A percentile compares a stretch with the other conserved stretches of the same genome.
Conservation (phyloP, 805 yeast genomes). For the Ogataea kodamae region DNA sequence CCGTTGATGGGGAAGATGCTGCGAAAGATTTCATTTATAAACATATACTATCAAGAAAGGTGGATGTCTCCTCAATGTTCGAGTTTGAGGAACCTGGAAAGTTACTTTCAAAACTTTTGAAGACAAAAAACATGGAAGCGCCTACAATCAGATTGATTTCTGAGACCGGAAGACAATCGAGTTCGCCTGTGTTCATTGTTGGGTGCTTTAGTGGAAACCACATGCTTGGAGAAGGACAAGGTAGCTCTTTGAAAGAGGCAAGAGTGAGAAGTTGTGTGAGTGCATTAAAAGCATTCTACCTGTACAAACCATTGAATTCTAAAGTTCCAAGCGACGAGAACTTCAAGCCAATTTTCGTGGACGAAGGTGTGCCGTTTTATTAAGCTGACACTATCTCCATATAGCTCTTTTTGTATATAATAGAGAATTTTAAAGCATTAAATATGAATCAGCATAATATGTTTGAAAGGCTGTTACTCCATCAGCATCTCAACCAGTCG, state of each 20-base stretch:
- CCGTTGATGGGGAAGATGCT: slow-evolving; percentile 61
- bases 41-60: slow-evolving; percentile 78
- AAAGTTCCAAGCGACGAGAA: slow-evolving; percentile 58
- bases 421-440: too few species aligned
- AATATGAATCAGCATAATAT: too few species aligned
- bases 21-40: slow-evolving; percentile 67
- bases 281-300: slow-evolving; percentile 87
- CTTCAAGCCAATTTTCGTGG: slow-evolving; percentile 36
- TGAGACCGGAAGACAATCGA: slow-evolving; percentile 87
- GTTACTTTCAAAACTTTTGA: slow-evolving; percentile 73
- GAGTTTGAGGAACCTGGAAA: slow-evolving; percentile 82
- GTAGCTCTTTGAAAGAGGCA: slow-evolving; percentile 85
- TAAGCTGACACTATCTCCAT: slow-evolving; percentile 6
- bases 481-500: too few species aligned
- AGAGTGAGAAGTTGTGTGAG: slow-evolving; percentile 88
- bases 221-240: slow-evolving; percentile 92
- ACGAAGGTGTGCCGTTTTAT: slow-evolving; percentile 36
- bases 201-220: slow-evolving; percentile 85
- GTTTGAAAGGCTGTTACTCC: too few species aligned
- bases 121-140: slow-evolving; percentile 64
- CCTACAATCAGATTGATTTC: slow-evolving; percentile 83
- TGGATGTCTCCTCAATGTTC: slow-evolving; percentile 72
- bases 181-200: slow-evolving; percentile 81
- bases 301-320: slow-evolving; percentile 74
- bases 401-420: slow-evolving; percentile 16